Base-by-base conservation (phyloP, 2,329 filamentous ascomycete species). In the Nigrospora oryzae region DNA sequence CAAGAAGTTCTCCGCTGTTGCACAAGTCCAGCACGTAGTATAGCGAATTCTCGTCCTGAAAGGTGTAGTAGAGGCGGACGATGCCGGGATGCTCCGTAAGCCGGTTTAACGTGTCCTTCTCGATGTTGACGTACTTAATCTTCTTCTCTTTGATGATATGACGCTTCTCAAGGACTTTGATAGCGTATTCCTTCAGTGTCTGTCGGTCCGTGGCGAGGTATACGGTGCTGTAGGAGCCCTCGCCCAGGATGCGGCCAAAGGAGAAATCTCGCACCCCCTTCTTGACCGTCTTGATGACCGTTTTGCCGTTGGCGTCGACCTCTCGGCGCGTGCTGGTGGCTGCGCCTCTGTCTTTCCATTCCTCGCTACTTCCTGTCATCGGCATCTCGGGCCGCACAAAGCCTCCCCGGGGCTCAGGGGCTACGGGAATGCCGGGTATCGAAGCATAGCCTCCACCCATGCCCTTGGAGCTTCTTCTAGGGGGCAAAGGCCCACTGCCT, bases 91-190 rank as follows among this genome's bases (percentile, higher is more conserved):
- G 93, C 51, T 98, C 91, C 4, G 91, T 97, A 46, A 98, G 73
- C 51, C 93, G 83, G 61, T 98, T 98, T 45, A 98, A 73, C 0
- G 93, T 97, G 66, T 98, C 91, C 69, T 96, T 96, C 66, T 98
- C 93, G 57, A 98, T 98, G 66, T 97, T 98, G 66, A 98, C 93
- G 60, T 98, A 98, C 74, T 98, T 98, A 59, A 98, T 95, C 75
- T 98, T 98, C 67, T 95, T 97, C 69, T 98, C 93, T 67, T 97
- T 98, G 73, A 98, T 98, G 60, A 98, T 98, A 64, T 98, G 93
- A 57, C 89, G 81, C 69, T 98, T 98, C 67, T 98, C 93, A 39
- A 98, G 78, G 14, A 98, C 91, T 64, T 98, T 98, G 68, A 98
- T 90, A 23, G 93, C 93, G 60, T 97, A 97, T 63, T 98, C 91